A percentile compares a stretch with the other conserved stretches of the same genome.
phyloP scores from a whole-genome alignment of 1,139 yeast genomes.

The Nakaseomyces kungkrabaensis region DNA sequence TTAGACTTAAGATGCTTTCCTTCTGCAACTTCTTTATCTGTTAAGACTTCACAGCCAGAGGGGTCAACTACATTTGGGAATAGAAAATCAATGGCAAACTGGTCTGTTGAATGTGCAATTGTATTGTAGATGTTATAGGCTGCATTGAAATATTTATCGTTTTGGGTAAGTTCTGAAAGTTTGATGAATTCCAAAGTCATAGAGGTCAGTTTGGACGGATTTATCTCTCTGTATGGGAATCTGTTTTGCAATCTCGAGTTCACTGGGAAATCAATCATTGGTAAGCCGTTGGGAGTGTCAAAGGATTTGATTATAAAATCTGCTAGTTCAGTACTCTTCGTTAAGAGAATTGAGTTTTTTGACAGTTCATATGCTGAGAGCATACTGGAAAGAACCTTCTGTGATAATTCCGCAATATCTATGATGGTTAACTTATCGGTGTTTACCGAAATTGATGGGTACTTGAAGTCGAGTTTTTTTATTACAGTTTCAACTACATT shows the following conservation, averaged over 20 bases:
- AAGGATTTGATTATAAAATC: slow-evolving; percentile 58
- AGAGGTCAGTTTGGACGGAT: slow-evolving; percentile 61
- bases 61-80: slow-evolving; percentile 39
- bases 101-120: slow-evolving; percentile 30
- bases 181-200: slow-evolving; percentile 61
- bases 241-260: slow-evolving; percentile 38
- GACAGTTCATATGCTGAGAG: slow-evolving; percentile 61
- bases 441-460: slow-evolving; percentile 25
- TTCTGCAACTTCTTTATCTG: slow-evolving; percentile 22
- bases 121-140: slow-evolving; percentile 37
- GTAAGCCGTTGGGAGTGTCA: slow-evolving; percentile 60
- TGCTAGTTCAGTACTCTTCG: slow-evolving; percentile 55
- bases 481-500: slow-evolving; percentile 43
- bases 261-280: slow-evolving; percentile 54
- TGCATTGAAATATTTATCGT: slow-evolving; percentile 39
- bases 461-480: slow-evolving; percentile 35
- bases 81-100: slow-evolving; percentile 33
- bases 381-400: slow-evolving; percentile 64
- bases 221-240: slow-evolving; percentile 39
- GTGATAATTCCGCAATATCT: slow-evolving; percentile 64
- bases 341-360: slow-evolving; percentile 42
- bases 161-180: slow-evolving; percentile 57
- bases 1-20: slow-evolving; percentile 28
- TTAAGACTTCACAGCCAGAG: slow-evolving; percentile 38
- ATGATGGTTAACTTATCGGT: slow-evolving; percentile 30